Evolutionary conservation across 2,329 filamentous ascomycete genomes (phyloP).

Genomic region (Penicillium sp.): DNA sequence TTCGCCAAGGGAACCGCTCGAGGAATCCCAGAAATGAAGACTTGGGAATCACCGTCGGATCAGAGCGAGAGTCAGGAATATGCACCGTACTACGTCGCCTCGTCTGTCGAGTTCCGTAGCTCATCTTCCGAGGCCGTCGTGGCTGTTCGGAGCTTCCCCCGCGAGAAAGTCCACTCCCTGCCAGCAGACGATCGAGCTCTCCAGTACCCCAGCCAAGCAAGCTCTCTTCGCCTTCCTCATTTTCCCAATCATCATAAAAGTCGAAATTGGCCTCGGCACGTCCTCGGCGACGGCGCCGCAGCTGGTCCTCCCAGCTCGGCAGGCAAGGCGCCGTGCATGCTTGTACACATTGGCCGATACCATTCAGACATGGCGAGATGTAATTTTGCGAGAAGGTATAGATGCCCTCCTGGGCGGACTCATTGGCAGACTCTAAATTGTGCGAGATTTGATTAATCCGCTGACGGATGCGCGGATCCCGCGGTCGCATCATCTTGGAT

Average conservation of each 20-base stretch:
- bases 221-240: slow-evolving; percentile 52
- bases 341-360: slow-evolving; percentile 60
- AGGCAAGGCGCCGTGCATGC: slow-evolving; percentile 62
- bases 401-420: slow-evolving; percentile 83
- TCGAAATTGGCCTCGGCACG: slow-evolving; percentile 82
- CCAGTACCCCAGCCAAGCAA: slow-evolving; percentile 74
- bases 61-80: slow-evolving; percentile 48
- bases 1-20: slow-evolving; percentile 73
- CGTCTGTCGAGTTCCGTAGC: slow-evolving; percentile 67
- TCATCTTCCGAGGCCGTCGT: slow-evolving; percentile 73
- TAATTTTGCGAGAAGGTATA: slow-evolving; percentile 86
- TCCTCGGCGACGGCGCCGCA: slow-evolving; percentile 61
- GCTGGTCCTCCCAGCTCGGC: slow-evolving; percentile 67
- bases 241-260: slow-evolving; percentile 97
- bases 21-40: slow-evolving; percentile 81
- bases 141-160: slow-evolving; percentile 55
- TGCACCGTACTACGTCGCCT: slow-evolving; percentile 53
- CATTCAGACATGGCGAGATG: slow-evolving; percentile 70
- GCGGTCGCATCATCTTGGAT: slow-evolving; percentile 52
- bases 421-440: slow-evolving; percentile 83
- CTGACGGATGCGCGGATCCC: slow-evolving; percentile 82
- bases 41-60: slow-evolving; percentile 84
- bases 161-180: slow-evolving; percentile 51
- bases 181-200: slow-evolving; percentile 77
- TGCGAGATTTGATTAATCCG: slow-evolving; percentile 89